These are phyloP conservation scores for Rhizomucor miehei DNA, from an alignment of 371 early-diverging fungal genomes.

Conservation along the genomic window DNA sequence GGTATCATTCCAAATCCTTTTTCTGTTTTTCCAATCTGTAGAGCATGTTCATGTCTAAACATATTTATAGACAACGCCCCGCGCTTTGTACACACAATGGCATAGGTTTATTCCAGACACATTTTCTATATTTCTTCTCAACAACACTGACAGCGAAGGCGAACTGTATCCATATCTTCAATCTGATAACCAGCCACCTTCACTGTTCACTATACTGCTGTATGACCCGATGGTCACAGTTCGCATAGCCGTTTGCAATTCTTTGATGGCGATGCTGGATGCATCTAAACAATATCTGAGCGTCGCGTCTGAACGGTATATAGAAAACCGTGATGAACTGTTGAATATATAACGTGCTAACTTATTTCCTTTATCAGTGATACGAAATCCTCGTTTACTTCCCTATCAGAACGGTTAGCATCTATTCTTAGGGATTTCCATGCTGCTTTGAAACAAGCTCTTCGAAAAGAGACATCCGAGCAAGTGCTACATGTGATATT, in stretches of 20 bases:
- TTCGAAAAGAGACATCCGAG: slow-evolving; percentile 29
- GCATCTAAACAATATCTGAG: slow-evolving; percentile 60
- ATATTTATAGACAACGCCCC: slow-evolving; percentile 41
- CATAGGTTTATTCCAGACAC: slow-evolving; percentile 57
- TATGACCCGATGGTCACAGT: slow-evolving; percentile 45
- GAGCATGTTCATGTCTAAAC: too few relatives aligned
- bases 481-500: slow-evolving; percentile 30
- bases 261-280: slow-evolving; percentile 54
- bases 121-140: slow-evolving; percentile 27
- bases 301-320: slow-evolving; percentile 57
- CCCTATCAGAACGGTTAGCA: slow-evolving; percentile 42
- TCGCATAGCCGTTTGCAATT: slow-evolving; percentile 53
- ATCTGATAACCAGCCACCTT: slow-evolving; percentile 40
- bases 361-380: background rate
- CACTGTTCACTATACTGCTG: slow-evolving; percentile 43
- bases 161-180: slow-evolving; percentile 18
- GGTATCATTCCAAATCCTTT: slow-evolving; percentile 26
- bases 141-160: slow-evolving; percentile 16
- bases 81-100: slow-evolving; percentile 59
- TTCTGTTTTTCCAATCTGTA: too few relatives aligned
- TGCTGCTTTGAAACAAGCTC: slow-evolving; percentile 29
- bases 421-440: slow-evolving; percentile 44
- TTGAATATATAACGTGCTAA: background rate
- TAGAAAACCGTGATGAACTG: background rate
- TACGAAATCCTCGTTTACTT: slow-evolving; percentile 45